Evolutionary conservation across 2,329 filamentous ascomycete genomes (phyloP), one percentile per base, ranked within the genome.

Genomic region (Graphiopsis chlorocephala): DNA sequence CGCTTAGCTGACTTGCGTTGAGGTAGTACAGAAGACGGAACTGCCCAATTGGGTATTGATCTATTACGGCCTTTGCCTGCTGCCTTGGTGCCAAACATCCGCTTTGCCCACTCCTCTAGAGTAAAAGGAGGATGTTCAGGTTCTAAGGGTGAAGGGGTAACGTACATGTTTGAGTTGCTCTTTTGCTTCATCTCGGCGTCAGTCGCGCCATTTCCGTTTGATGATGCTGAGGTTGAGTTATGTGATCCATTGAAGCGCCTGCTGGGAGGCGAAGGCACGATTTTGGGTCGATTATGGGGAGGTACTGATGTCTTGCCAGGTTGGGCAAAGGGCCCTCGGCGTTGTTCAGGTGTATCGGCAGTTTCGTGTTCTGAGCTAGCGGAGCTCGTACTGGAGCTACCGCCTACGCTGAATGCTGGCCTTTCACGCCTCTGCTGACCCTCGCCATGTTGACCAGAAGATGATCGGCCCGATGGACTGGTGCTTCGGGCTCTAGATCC

Each of bases 141-240:
- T 23, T 68, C 48, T 64, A 52, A 11, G 65, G 60, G 65, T 64
- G 59, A 60, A 63, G 61, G 67, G 64, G 25, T 31, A 47, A 65
- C 73, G 65, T 75, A 74, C 73, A 75, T 76, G 67, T 75, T 76
- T 58, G 69, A 67, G 64, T 66, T 71, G 55, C 68, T 71, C 65
- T 74, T 72, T 25, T 66, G 69, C 65, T 73, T 70, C 65, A 71
- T 71, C 69, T 71, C 74, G 65, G 65, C 69, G 64, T 26, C 68
- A 55, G 47, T 70, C 68, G 47, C 59, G n/a, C 62, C 47, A 50
- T 47, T 61, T 25, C 47, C 61, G 17, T n/a, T 66, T 23, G 26
- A 8, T 31, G 57, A 28, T 26, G 65, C 29, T 20, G 65, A 61
- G 11, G 66, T 52, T 25, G 63, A 59, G 28, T 65, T 55, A n/a